Percentiles rank a stretch among this genome's conserved stretches.
These are phyloP conservation scores for Klebsormidium nitens DNA, from an alignment of 139 green algal species.

Conservation along the genomic window DNA sequence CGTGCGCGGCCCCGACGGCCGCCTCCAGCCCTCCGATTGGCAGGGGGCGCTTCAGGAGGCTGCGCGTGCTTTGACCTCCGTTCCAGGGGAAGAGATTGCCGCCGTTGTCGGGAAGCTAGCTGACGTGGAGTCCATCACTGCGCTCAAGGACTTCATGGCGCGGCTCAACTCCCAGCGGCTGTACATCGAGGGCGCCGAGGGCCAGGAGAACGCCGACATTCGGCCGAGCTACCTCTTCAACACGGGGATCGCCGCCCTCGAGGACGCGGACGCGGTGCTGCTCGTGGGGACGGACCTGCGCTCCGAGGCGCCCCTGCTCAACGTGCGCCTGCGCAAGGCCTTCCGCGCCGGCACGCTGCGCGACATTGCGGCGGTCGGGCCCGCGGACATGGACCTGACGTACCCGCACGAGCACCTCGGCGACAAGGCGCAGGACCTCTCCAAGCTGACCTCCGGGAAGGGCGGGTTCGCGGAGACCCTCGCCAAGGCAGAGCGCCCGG, in stretches of 20 bases:
- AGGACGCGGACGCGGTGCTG: constrained; percentile 84
- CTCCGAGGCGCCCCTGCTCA: constrained; percentile 90
- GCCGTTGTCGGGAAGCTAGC: constrained; percentile 78
- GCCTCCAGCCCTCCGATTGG: constrained; percentile 65
- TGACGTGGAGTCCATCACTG: constrained; percentile 89
- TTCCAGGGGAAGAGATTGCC: constrained; percentile 60
- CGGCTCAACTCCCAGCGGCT: constrained; percentile 30
- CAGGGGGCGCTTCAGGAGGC: constrained; percentile 62
- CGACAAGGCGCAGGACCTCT: constrained; percentile 56
- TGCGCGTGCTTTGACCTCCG: constrained; percentile 33
- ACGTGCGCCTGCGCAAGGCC: constrained; percentile 79
- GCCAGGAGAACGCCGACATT: constrained; percentile 68
- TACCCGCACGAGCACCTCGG: constrained; percentile 86
- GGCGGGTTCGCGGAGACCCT: constrained; percentile 60
- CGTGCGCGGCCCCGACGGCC: constrained; percentile 51
- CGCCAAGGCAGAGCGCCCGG: constrained; percentile 65
- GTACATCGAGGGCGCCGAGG: not conserved
- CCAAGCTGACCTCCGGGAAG: constrained; percentile 50
- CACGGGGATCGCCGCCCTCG: constrained; percentile 75
- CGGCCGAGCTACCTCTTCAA: constrained; percentile 87
- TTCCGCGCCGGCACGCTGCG: no score
- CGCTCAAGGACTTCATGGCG: constrained; percentile 61
- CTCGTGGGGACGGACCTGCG: constrained; percentile 90
- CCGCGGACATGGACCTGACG: constrained; percentile 81
- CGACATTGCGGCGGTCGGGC: no score